These are phyloP conservation scores for Dothistroma pini DNA, from an alignment of 2,329 filamentous ascomycete genomes.

Conservation along the genomic window DNA sequence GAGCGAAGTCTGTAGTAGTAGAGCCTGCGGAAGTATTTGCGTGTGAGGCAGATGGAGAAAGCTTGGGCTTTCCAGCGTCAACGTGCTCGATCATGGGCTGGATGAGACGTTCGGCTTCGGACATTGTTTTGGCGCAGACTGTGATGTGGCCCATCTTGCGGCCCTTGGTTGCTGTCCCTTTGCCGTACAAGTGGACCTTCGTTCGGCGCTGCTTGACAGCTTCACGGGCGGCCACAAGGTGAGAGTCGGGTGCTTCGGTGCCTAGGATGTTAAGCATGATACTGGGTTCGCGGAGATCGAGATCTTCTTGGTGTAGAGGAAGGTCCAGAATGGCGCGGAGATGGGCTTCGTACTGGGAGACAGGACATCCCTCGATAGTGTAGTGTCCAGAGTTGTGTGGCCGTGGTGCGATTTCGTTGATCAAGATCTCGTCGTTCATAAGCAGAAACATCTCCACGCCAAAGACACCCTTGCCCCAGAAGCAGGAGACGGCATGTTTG, in stretches of 20 bases:
- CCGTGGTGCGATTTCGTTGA: constrained; percentile 84
- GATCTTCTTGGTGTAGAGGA: constrained; percentile 49
- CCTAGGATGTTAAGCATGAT: constrained; percentile 84
- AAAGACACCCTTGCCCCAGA: constrained; percentile 89
- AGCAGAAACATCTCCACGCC: constrained; percentile 95
- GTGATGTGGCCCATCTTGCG: constrained; percentile 97
- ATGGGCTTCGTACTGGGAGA: constrained; percentile 91
- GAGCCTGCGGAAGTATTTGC: constrained; percentile 28
- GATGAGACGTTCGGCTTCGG: constrained; percentile 63
- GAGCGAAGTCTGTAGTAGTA: constrained; percentile 10
- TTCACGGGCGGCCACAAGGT: constrained; percentile 54
- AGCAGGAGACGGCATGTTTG: constrained; percentile 69
- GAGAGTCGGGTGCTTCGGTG: constrained; percentile 61
- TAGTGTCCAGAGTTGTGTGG: constrained; percentile 93
- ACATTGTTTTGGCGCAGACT: constrained; percentile 65
- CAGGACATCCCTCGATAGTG: constrained; percentile 84
- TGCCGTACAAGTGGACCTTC: constrained; percentile 85
- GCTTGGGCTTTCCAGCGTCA: constrained; percentile 52
- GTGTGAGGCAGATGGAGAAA: constrained; percentile 38
- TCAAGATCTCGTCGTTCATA: constrained; percentile 63
- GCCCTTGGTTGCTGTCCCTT: constrained; percentile 74
- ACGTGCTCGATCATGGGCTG: constrained; percentile 66
- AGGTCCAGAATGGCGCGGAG: constrained; percentile 75
- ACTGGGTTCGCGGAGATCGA: constrained; percentile 56
- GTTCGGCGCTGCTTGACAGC: constrained; percentile 56